Evolutionary conservation across 1,284 basidiomycete genomes (phyloP), one percentile per base, ranked within the genome.

Genomic region (Pseudozyma pruni): DNA sequence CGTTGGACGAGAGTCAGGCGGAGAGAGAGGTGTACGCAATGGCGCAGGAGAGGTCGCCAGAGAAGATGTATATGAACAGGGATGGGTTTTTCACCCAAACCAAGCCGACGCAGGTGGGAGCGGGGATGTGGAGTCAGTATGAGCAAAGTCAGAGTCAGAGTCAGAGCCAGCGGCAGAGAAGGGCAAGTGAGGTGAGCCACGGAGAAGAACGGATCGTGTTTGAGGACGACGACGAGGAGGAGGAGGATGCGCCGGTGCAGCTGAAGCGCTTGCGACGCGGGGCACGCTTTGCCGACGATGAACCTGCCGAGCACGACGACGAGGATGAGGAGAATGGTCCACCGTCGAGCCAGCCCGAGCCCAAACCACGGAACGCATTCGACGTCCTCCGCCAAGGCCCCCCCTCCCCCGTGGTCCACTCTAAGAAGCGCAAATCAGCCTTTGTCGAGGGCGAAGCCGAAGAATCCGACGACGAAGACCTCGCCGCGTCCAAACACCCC

Each of bases 391-490:
- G 60, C 11, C 17, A 35, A 43, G 49, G 53, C 2, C 46, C 45
- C 4, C 35, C 34, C 19, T 49, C 32, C 16, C 22, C 34, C 13
- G 19, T n/a, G 10, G 29, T 17, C 13, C 50, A 46, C 13, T 22
- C 38, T 32, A 69, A 69, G 49, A 75, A 67, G 38, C 63, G 60
- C 54, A 72, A 72, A 39, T 66, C 60, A 3, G 70, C 61, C 16
- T 81, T 79, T 59, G 67, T 81, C 32, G 73, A 72, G 43, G 79
- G 78, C 6, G 79, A 81, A 48, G 79, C 79, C n/a, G 79, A 76
- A 50, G 79, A 81, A 60, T 81, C 79, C 2, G 79, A 80, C 27
- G 76, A 76, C 25, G 78, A 80, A 44, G 67, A 72, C 53, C 62
- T 59, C 2, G 57, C n/a, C n/a, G 47, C 14, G 62, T 70, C n/a